phyloP scores from a whole-genome alignment of 2,329 filamentous ascomycete genomes.

The Trichoderma sp. region DNA sequence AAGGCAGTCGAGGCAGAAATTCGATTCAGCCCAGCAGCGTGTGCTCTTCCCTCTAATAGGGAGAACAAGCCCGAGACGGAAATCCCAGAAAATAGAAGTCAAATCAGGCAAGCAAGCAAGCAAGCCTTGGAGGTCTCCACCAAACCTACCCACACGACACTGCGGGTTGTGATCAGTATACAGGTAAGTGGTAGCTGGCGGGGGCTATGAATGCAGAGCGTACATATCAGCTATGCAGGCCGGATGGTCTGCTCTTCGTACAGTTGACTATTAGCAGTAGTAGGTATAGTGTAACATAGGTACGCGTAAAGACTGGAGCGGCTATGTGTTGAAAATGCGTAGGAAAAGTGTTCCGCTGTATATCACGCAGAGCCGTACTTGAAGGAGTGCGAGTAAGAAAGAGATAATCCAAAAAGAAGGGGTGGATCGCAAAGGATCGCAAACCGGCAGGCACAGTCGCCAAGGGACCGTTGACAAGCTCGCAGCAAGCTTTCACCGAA shows the following conservation, averaged over 20 bases:
- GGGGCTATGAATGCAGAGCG: conserved; percentile 1
- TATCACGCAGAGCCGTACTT: not conserved
- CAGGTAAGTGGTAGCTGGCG: not conserved
- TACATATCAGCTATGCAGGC: not conserved
- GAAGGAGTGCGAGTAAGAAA: not conserved
- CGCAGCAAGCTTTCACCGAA: not conserved
- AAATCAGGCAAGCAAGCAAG: not conserved
- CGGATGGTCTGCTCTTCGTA: not conserved
- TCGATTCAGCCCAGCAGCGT: conserved; percentile 1
- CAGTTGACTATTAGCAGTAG: not conserved
- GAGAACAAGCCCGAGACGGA: not conserved
- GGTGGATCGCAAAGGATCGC: not conserved
- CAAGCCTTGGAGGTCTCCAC: conserved; percentile 9
- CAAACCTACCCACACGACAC: not conserved
- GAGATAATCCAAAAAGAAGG: not conserved
- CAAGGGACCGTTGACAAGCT: conserved; percentile 1
- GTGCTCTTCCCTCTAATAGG: not conserved
- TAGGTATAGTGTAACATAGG: not conserved
- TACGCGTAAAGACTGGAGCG: not conserved
- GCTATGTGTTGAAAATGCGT: not conserved
- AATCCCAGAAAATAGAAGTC: not conserved
- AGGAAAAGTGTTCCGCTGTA: not conserved
- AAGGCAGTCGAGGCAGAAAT: not conserved
- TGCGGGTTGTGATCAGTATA: conserved; percentile 6
- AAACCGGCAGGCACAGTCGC: not conserved